Evolutionary conservation across 306 rosid genomes (phyloP).

Genomic region (Begonia fuchsioides): DNA sequence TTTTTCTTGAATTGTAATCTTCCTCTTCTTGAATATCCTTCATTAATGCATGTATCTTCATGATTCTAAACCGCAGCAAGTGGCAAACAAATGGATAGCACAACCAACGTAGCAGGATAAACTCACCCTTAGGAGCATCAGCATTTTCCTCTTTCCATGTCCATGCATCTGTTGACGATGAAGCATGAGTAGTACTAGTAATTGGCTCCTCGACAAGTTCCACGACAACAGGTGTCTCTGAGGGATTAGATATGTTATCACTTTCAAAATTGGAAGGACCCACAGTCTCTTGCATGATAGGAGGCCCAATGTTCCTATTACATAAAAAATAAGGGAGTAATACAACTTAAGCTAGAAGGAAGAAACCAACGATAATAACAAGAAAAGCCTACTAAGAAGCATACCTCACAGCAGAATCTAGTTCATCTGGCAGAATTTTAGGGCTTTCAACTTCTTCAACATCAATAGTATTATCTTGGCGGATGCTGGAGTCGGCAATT

Average conservation of each 20-base stretch:
- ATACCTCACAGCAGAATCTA: slow-evolving; percentile 37
- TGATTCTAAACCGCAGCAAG: too few relatives aligned
- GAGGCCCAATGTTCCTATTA: slow-evolving; percentile 30
- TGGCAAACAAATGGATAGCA: too few relatives aligned
- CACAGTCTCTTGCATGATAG: slow-evolving; percentile 17
- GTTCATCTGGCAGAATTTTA: slow-evolving; percentile 18
- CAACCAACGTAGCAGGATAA: background rate
- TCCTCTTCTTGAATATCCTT: too few relatives aligned
- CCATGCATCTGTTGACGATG: slow-evolving; percentile 23
- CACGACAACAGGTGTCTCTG: slow-evolving; percentile 20
- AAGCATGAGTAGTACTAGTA: slow-evolving; percentile 14
- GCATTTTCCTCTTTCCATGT: slow-evolving; percentile 51
- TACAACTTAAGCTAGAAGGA: too few relatives aligned
- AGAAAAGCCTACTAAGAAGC: background rate
- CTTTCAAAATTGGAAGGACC: slow-evolving; percentile 24
- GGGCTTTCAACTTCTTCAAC: slow-evolving; percentile 29
- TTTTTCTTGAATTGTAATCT: too few relatives aligned
- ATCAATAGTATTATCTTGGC: slow-evolving; percentile 28
- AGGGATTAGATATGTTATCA: slow-evolving; percentile 15
- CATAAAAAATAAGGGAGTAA: background rate
- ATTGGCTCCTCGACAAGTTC: slow-evolving; percentile 22
- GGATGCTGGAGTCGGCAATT: slow-evolving; percentile 36
- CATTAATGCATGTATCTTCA: too few relatives aligned
- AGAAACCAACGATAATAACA: too few relatives aligned
- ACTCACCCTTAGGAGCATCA: slow-evolving; percentile 82